Evolutionary conservation across 2,329 filamentous ascomycete species (phyloP), one percentile per base, ranked within the genome.

Genomic region (Diaporthe ilicicola): DNA sequence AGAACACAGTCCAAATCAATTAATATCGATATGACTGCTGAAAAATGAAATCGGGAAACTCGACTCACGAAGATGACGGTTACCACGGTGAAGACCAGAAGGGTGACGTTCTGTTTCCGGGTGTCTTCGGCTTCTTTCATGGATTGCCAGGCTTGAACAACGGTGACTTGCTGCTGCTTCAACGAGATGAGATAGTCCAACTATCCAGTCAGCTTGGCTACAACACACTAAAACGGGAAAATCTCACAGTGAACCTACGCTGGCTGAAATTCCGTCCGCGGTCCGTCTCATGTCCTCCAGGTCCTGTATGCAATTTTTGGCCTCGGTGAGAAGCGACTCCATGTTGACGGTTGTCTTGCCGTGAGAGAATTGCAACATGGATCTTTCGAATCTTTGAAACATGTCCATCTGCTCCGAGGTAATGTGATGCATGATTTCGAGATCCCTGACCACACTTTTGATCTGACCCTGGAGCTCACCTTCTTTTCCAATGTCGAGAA

Each of bases 401-500:
- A 81, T 76, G 4, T 80, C 77, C 2, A 71, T 55, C 48, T 84
- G 84, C n/a, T 79, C 77, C 7, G 77, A 77, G 5, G 78, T 75
- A 17, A 86, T 77, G 17, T 80, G 77, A 0, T 82, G 75, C 77
- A 87, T 85, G 65, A 86, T 86, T 10, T 83, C 81, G 0, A 87
- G 78, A 71, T 87, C 84, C 17, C 86, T 84, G 1, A 83, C 74
- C 27, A 86, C 84, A 51, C 86, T 84, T 61, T 84, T 83, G 12
- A 84, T 81, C 64, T 86, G 84, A 0, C 78, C 75, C 39, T 84
- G 80, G 0, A 86, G 76, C 24, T 80, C 77, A 0, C 81, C 82
- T 71, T 86, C 84, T 1, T 79, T 79, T 3, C 80, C 81, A 29
- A 86, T 85, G 66, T 84, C 79, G 1, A 85, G 78, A 0, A 83